These are phyloP conservation scores for Lecanicillium sp. DNA, from an alignment of 2,329 filamentous ascomycete genomes.

Conservation along the genomic window DNA sequence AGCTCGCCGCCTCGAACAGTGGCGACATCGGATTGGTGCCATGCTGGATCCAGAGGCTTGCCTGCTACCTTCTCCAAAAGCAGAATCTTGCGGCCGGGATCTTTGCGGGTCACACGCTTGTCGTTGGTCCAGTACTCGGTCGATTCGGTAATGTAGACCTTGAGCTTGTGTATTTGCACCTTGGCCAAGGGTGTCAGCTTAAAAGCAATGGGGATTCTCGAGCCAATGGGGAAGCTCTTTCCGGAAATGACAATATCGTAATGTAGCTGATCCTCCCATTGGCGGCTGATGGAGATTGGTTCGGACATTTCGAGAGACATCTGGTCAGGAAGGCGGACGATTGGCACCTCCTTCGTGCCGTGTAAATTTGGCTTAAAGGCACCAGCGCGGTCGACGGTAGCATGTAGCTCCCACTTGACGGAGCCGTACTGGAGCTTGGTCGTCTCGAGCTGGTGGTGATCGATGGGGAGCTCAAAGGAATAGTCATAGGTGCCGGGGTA, in stretches of 20 bases:
- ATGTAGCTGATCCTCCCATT: constrained; percentile 91
- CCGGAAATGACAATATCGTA: constrained; percentile 96
- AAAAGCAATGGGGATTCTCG: constrained; percentile 86
- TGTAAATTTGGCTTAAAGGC: constrained; percentile 85
- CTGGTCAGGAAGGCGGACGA: constrained; percentile 81
- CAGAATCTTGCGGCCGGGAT: constrained; percentile 75
- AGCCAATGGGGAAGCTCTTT: constrained; percentile 85
- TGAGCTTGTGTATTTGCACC: constrained; percentile 86
- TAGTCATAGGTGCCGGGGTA: constrained; percentile 62
- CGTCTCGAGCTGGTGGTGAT: constrained; percentile 82
- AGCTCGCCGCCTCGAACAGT: constrained; percentile 77
- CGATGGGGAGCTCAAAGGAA: constrained; percentile 80
- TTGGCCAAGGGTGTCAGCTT: constrained; percentile 89
- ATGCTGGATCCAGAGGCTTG: constrained; percentile 63
- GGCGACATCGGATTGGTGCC: constrained; percentile 66
- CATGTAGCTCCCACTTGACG: constrained; percentile 83
- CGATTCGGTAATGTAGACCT: constrained; percentile 84
- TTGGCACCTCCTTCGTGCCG: constrained; percentile 71
- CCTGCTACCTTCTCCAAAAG: constrained; percentile 86
- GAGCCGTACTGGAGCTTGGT: constrained; percentile 80
- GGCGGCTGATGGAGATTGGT: constrained; percentile 85
- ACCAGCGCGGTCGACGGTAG: constrained; percentile 75
- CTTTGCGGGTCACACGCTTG: constrained; percentile 75
- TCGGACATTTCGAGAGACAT: constrained; percentile 85
- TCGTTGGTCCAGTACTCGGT: constrained; percentile 87